Percentiles rank a stretch among this genome's conserved stretches.
phyloP scores from a whole-genome alignment of 805 yeast species.

The Teunomyces cretensis region DNA sequence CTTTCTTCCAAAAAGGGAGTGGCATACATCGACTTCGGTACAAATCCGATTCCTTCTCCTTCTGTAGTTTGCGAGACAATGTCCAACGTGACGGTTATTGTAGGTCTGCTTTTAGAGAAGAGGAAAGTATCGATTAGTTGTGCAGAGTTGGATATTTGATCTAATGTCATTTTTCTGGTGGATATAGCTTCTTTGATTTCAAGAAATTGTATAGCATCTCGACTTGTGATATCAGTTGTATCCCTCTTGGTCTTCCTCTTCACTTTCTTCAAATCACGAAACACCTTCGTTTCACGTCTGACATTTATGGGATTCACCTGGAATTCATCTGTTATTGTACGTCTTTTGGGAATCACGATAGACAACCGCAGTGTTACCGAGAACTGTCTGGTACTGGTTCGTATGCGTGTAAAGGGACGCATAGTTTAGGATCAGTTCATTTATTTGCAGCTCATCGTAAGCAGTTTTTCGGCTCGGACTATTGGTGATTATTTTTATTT shows the following conservation, averaged over 20 bases:
- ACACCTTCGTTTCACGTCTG: conserved; percentile 4
- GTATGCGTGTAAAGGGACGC: conserved; percentile 3
- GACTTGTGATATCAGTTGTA: conserved; percentile 27
- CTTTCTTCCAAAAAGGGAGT: conserved; percentile 10
- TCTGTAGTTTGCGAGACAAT: conserved; percentile 29
- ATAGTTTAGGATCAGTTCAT: conserved; percentile 1
- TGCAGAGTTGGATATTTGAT: conserved; percentile 19
- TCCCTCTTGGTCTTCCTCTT: conserved; percentile 29
- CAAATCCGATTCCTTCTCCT: conserved; percentile 38
- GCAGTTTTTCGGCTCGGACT: not conserved
- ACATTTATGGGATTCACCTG: not conserved
- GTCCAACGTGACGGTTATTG: conserved; percentile 11
- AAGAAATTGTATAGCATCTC: conserved; percentile 20
- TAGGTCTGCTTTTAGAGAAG: conserved; percentile 22
- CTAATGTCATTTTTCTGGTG: conserved; percentile 10
- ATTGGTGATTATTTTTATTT: not conserved
- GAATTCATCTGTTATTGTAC: not conserved
- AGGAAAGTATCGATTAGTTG: conserved; percentile 23
- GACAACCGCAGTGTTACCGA: not conserved
- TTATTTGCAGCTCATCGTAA: conserved; percentile 3
- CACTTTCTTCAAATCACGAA: conserved; percentile 9
- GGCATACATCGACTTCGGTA: conserved; percentile 22
- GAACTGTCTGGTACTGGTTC: not conserved
- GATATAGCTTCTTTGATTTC: conserved; percentile 26
- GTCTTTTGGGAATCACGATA: conserved; percentile 1